Conservation (phyloP, 495 filamentous ascomycete genomes). For the Tuber melanosporum region DNA sequence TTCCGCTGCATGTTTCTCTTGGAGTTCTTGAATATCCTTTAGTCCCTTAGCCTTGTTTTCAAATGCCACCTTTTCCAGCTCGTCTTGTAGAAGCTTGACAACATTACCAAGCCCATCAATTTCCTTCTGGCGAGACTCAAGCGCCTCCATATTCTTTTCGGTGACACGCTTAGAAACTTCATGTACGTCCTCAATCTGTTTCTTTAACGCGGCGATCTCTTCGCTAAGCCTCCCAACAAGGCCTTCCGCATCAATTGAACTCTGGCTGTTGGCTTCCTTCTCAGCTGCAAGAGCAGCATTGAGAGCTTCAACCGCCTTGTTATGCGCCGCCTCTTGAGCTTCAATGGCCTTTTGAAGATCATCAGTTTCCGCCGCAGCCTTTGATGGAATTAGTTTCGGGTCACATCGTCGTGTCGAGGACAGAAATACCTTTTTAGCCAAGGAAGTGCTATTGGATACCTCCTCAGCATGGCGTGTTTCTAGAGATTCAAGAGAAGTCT, state of each 20-base stretch:
- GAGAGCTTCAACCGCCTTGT: constrained; percentile 31
- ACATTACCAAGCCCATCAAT: constrained; percentile 48
- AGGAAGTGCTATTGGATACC: constrained; percentile 27
- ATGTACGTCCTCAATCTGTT: constrained; percentile 38
- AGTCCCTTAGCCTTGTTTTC: constrained; percentile 45
- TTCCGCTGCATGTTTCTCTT: constrained; percentile 44
- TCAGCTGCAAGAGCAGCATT: constrained; percentile 37
- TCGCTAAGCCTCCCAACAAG: constrained; percentile 13
- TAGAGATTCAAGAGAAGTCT: constrained; percentile 24
- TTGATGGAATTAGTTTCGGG: constrained; percentile 9
- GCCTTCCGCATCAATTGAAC: constrained; percentile 15
- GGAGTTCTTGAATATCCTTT: constrained; percentile 44
- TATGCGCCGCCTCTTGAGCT: constrained; percentile 21
- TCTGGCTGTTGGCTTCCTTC: constrained; percentile 21
- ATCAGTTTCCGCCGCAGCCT: constrained; percentile 22
- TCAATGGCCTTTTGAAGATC: constrained; percentile 33
- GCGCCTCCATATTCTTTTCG: constrained; percentile 45
- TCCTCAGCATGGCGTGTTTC: constrained; percentile 35
- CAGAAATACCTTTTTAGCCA: constrained; percentile 34
- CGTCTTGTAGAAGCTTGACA: constrained; percentile 46
- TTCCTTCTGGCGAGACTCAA: constrained; percentile 32
- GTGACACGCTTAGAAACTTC: constrained; percentile 38
- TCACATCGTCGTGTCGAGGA: constrained; percentile 21
- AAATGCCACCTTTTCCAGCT: constrained; percentile 45
- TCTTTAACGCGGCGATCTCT: constrained; percentile 31